phyloP scores from a whole-genome alignment of 148 eudicot genomes.

The Rhododendron molle region DNA sequence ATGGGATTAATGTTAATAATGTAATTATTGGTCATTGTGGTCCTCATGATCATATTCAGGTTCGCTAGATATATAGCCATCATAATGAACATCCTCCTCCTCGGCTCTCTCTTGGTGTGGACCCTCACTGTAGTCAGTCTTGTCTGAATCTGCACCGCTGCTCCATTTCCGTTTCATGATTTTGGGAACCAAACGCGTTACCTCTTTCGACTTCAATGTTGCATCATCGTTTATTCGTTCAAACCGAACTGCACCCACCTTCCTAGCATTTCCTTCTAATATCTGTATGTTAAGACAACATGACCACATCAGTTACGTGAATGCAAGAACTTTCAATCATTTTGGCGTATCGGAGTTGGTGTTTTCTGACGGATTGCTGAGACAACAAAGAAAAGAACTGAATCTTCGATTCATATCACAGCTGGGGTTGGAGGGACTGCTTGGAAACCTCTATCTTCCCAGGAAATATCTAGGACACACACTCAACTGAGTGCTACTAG shows the following conservation, averaged over 20 bases:
- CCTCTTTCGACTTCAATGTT: slow-evolving; percentile 42
- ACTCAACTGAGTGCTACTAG: not conserved
- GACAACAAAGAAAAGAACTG: slow-evolving; percentile 8
- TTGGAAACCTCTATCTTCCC: not conserved
- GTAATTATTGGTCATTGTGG: slow-evolving; percentile 3
- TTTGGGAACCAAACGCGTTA: slow-evolving; percentile 53
- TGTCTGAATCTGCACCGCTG: slow-evolving; percentile 29
- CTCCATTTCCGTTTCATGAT: slow-evolving; percentile 53
- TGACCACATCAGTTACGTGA: not conserved
- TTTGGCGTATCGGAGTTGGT: slow-evolving; percentile 33
- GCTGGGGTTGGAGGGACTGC: not conserved
- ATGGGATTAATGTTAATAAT: slow-evolving; percentile 9
- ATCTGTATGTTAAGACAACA: slow-evolving; percentile 44
- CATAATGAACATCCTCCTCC: slow-evolving; percentile 16
- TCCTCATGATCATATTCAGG: slow-evolving; percentile 10
- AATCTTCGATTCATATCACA: not conserved
- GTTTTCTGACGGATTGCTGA: not conserved
- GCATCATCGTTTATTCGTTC: slow-evolving; percentile 8
- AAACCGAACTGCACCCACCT: slow-evolving; percentile 20
- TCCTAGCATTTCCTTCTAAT: slow-evolving; percentile 68
- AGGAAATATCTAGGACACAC: not conserved
- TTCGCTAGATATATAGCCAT: slow-evolving; percentile 10
- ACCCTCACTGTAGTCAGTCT: not conserved
- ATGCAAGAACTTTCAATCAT: not conserved
- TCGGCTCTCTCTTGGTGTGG: slow-evolving; percentile 19